Base-by-base conservation (phyloP, 2,329 filamentous ascomycete genomes). In the Calonectria hawksworthii region DNA sequence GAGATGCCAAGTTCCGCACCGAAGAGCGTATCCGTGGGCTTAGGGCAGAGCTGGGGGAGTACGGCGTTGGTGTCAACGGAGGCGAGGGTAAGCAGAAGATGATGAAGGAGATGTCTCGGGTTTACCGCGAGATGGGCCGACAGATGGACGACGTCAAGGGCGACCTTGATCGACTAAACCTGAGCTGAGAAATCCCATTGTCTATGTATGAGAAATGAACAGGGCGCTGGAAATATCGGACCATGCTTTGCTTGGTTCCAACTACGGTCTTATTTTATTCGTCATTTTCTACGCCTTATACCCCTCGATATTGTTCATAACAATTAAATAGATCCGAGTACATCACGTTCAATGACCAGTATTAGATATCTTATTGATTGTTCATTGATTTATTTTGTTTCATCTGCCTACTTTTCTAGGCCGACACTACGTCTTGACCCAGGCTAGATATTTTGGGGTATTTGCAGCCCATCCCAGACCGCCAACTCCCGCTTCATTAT, bases 71-170 rank as follows among this genome's bases (percentile, higher is more conserved):
- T 3, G 79, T 86, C 0, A 80, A 81, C 13, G 82, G 81, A 1
- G 82, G 78, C 1, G 83, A 84, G 65, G 81, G 67, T 10, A 90
- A 89, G 83, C 89, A 89, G 78, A 86, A 84, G 73, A 85, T 83
- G 30, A 87, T 91, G 87, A 85, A 87, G 70, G 90, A 92, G 80
- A 88, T 91, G 86, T 90, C 88, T 4, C 84, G 86, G 69, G 86
- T 88, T 10, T 89, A 89, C 80, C 81, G 84, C 3, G 88, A 91
- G 71, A 88, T 91, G 86, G 86, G 84, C 34, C 82, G 83, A 73
- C 85, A 90, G 79, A 82, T 91, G 70, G 84, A 87, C 13, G 90
- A 92, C 59, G 87, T 90, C 0, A 85, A 84, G 73, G 84, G 80
- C 4, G 90, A 92, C 74, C 75, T 92, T 64, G 82, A 83, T 13